Percentiles rank a stretch among this genome's conserved stretches.
Evolutionary conservation across 768 basidiomycete species (phyloP).

Genomic region (Termitomyces sp.): DNA sequence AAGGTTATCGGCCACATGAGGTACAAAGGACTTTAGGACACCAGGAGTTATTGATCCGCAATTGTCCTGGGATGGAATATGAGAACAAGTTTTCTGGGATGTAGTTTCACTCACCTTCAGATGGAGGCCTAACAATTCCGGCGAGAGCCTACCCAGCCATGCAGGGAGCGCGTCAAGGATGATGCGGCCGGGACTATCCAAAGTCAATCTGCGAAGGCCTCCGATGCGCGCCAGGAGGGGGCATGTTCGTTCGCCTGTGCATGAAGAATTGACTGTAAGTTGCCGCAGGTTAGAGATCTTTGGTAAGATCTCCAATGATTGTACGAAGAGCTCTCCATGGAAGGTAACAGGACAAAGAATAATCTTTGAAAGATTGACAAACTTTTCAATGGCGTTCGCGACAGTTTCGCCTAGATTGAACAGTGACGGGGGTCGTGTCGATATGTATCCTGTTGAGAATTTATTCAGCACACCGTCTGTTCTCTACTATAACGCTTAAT

Average conservation of each 20-base stretch:
- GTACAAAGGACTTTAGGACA: slow-evolving; percentile 39
- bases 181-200: slow-evolving; percentile 32
- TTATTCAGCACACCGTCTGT: background rate
- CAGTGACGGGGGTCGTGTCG: slow-evolving; percentile 22
- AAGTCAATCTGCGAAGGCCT: slow-evolving; percentile 24
- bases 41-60: slow-evolving; percentile 64
- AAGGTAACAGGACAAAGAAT: slow-evolving; percentile 27
- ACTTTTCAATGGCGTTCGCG: slow-evolving; percentile 22
- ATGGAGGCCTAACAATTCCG: slow-evolving; percentile 31
- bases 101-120: slow-evolving; percentile 28
- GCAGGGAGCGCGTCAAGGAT: slow-evolving; percentile 36
- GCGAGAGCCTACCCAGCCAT: slow-evolving; percentile 34
- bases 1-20: slow-evolving; percentile 27
- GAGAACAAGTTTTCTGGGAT: background rate
- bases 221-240: slow-evolving; percentile 22
- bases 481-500: background rate
- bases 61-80: slow-evolving; percentile 32
- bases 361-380: slow-evolving; percentile 27
- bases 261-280: slow-evolving; percentile 31
- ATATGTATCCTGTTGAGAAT: slow-evolving; percentile 14
- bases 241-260: slow-evolving; percentile 24
- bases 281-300: slow-evolving; percentile 16
- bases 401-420: slow-evolving; percentile 24
- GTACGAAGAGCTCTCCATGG: slow-evolving; percentile 27
- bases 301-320: slow-evolving; percentile 19